Evolutionary conservation across 2,329 filamentous ascomycete species (phyloP).

Genomic region (Fonsecaea multimorphosa): DNA sequence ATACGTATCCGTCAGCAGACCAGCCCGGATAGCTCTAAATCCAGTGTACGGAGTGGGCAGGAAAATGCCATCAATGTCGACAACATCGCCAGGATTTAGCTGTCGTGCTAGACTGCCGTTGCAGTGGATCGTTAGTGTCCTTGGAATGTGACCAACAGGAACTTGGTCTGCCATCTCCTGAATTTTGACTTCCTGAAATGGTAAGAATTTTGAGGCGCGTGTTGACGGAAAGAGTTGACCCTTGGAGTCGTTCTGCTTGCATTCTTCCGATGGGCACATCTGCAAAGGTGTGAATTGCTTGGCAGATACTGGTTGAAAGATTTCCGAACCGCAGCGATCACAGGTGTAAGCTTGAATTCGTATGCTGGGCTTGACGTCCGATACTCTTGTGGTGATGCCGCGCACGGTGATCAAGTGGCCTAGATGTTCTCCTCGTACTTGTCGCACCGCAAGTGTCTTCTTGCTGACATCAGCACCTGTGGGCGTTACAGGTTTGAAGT

Average conservation of each 20-base stretch:
- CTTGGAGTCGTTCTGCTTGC: constrained; percentile 86
- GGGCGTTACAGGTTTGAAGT: constrained; percentile 89
- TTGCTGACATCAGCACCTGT: constrained; percentile 68
- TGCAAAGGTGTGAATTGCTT: constrained; percentile 89
- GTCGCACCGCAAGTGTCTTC: constrained; percentile 83
- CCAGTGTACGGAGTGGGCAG: constrained; percentile 98
- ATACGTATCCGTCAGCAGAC: constrained; percentile 96
- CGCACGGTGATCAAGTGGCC: constrained; percentile 92
- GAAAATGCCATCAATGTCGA: constrained; percentile 95
- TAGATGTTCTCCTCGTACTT: constrained; percentile 90
- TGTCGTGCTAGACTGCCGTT: constrained; percentile 84
- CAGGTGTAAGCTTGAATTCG: constrained; percentile 98
- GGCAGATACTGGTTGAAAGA: constrained; percentile 92
- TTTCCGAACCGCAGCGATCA: constrained; percentile 93
- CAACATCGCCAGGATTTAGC: constrained; percentile 90
- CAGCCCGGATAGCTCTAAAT: constrained; percentile 94
- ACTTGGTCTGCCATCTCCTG: constrained; percentile 99
- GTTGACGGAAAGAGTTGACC: constrained; percentile 93
- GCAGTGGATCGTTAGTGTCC: constrained; percentile 86
- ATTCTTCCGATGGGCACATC: constrained; percentile 88
- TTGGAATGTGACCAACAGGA: constrained; percentile 94
- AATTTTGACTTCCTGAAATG: constrained; percentile 98
- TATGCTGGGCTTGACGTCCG: constrained; percentile 97
- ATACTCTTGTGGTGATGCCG: constrained; percentile 92
- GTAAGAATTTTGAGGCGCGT: constrained; percentile 94